These are phyloP conservation scores for Suillus subaureus DNA, from an alignment of 768 basidiomycete species.

Conservation along the genomic window DNA sequence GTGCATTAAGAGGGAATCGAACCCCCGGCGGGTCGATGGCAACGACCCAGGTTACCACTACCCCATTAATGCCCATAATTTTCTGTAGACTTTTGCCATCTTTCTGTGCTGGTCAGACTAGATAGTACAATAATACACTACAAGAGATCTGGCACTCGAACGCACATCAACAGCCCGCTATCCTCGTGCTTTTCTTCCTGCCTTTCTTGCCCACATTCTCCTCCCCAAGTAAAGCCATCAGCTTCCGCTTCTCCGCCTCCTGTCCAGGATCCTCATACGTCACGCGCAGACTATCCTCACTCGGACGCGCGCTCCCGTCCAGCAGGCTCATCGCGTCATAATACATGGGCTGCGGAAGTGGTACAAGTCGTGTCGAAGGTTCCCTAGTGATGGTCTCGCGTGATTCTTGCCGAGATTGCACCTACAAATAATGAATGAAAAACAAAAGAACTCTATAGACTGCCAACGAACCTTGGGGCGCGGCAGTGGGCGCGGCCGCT, in stretches of 20 bases:
- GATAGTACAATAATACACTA: background rate
- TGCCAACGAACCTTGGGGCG: slow-evolving; percentile 36
- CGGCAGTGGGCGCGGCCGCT: slow-evolving; percentile 40
- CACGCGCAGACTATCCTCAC: slow-evolving; percentile 56
- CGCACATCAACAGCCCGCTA: slow-evolving; percentile 28
- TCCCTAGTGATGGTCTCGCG: slow-evolving; percentile 23
- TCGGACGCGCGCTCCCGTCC: slow-evolving; percentile 28
- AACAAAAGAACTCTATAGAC: background rate
- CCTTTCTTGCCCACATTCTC: slow-evolving; percentile 16
- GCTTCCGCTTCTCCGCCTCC: slow-evolving; percentile 54
- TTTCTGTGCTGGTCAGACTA: background rate
- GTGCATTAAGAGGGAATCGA: slow-evolving; percentile 82
- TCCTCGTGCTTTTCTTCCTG: slow-evolving; percentile 20
- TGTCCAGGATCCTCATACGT: slow-evolving; percentile 72
- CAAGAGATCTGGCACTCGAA: background rate
- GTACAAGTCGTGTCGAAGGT: slow-evolving; percentile 14
- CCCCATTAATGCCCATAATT: slow-evolving; percentile 64
- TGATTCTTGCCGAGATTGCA: slow-evolving; percentile 42
- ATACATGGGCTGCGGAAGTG: slow-evolving; percentile 10
- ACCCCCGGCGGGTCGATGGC: slow-evolving; percentile 86
- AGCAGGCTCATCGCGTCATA: slow-evolving; percentile 34
- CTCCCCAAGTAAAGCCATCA: slow-evolving; percentile 56
- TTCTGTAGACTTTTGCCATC: slow-evolving; percentile 17
- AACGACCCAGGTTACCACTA: slow-evolving; percentile 71
- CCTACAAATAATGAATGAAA: slow-evolving; percentile 24